Conservation (phyloP, 345 rosid species). For the Murraya koenigii region DNA sequence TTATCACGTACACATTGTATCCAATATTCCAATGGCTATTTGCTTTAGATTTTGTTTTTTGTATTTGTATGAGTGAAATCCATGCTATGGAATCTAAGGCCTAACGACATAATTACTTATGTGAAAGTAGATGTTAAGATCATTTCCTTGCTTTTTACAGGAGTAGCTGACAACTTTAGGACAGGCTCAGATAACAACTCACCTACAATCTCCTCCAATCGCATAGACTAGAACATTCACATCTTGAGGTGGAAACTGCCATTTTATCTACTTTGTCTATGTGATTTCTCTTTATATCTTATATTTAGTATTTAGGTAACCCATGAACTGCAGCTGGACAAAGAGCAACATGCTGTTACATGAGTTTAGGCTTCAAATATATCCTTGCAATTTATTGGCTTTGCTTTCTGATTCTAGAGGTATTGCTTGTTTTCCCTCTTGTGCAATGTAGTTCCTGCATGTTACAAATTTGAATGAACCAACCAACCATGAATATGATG, state of each 20-base stretch:
- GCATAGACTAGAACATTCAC: neutral
- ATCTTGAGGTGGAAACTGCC: neutral
- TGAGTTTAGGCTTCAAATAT: slow-evolving; percentile 2
- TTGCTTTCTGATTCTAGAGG: slow-evolving; percentile 7
- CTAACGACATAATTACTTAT: neutral
- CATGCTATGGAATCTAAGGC: neutral
- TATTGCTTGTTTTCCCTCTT: neutral
- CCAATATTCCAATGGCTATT: neutral
- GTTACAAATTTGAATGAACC: neutral
- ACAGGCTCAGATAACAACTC: neutral
- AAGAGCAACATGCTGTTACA: neutral
- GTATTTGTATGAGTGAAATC: neutral
- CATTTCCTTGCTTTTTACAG: neutral
- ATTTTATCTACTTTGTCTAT: neutral
- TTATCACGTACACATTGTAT: neutral
- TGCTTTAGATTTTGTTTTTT: neutral
- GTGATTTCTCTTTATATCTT: neutral
- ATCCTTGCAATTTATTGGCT: slow-evolving; percentile 9
- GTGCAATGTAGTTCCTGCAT: neutral
- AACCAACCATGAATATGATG: neutral
- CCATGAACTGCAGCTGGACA: slow-evolving; percentile 4
- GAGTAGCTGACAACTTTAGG: neutral
- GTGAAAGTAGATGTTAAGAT: neutral
- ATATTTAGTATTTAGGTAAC: neutral
- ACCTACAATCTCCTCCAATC: slow-evolving; percentile 12